These are phyloP conservation scores for Candida xiaguanensis DNA, from an alignment of 805 yeast genomes.

Conservation along the genomic window DNA sequence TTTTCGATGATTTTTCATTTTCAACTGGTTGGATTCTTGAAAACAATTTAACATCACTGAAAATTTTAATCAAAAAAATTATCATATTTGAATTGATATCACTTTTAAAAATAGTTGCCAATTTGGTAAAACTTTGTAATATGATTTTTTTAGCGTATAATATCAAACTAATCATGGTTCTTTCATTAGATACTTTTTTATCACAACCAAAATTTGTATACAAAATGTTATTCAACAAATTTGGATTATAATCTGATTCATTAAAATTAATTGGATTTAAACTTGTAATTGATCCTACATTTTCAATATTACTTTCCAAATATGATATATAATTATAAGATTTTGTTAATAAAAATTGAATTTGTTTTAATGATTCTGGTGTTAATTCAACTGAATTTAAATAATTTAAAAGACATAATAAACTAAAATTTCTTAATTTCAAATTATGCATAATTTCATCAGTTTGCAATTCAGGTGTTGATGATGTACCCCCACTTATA, in stretches of 20 bases:
- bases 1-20: conserved; percentile 15
- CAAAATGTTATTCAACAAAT: conserved; percentile 25
- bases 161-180: conserved; percentile 28
- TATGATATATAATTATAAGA: conserved; percentile 38
- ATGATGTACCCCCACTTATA: conserved; percentile 19
- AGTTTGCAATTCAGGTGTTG: conserved; percentile 17
- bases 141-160: conserved; percentile 36
- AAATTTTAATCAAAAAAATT: conserved; percentile 33
- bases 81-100: conserved; percentile 42
- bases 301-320: conserved; percentile 34
- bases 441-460: conserved; percentile 32
- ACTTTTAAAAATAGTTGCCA: conserved; percentile 28
- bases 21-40: conserved; percentile 14
- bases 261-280: conserved; percentile 26
- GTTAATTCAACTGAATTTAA: conserved; percentile 33
- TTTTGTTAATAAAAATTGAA: conserved; percentile 38
- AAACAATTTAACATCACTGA: conserved; percentile 35
- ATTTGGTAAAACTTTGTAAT: conserved; percentile 30
- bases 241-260: conserved; percentile 27
- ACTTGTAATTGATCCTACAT: conserved; percentile 29
- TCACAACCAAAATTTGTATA: conserved; percentile 22
- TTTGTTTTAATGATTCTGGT: conserved; percentile 38
- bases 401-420: conserved; percentile 37
- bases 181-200: conserved; percentile 19
- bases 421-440: conserved; percentile 34